Evolutionary conservation across 352 stramenopile species (phyloP), one percentile per base, ranked within the genome.

Genomic region (Globisporangium irregulare): DNA sequence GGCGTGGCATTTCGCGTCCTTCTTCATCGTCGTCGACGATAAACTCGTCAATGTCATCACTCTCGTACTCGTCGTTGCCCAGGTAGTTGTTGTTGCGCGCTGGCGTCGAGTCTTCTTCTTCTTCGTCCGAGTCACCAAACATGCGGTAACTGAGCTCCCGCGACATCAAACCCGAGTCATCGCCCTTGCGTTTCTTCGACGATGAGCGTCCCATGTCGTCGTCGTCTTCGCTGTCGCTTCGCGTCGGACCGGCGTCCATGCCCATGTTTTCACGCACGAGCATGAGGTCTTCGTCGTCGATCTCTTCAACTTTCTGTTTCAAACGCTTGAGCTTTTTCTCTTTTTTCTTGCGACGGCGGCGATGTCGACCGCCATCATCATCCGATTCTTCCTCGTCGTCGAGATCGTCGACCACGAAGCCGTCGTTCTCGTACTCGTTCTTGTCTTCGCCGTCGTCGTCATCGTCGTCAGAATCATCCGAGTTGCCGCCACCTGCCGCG

Each of bases 11-110:
- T 46, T 93, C 86, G 6, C 86, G 82, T 27, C 87, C 86, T 80
- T 97, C 89, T 73, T 97, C 89, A 46, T 97, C 89, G 55, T 97
- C 89, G 53, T 94, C 88, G 12, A 97, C 89, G 50, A 97, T 97
- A 46, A 97, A 97, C 62, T 95, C 89, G 54, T 95, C 89, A 66
- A 95, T 94, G 46, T 95, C 87, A 53, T 96, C 89, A 67, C 87
- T 95, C 72, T 95, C 88, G 72, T 95, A 96, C 63, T 96, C 89
- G 48, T 95, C 85, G 32, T 92, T 91, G 53, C 89, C 89, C 2
- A 93, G 68, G 66, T 94, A 96, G 65, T 93, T 93, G 70, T 88
- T 89, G 53, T 81, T 84, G 20, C 82, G 77, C 24, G 84, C 77
- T 0, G 84, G 83, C 0, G 78, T 84, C 34, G 81, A 86, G 41